Evolutionary conservation across 176 grass and related monocot species (phyloP).

Genomic region (Lolium multiflorum): DNA sequence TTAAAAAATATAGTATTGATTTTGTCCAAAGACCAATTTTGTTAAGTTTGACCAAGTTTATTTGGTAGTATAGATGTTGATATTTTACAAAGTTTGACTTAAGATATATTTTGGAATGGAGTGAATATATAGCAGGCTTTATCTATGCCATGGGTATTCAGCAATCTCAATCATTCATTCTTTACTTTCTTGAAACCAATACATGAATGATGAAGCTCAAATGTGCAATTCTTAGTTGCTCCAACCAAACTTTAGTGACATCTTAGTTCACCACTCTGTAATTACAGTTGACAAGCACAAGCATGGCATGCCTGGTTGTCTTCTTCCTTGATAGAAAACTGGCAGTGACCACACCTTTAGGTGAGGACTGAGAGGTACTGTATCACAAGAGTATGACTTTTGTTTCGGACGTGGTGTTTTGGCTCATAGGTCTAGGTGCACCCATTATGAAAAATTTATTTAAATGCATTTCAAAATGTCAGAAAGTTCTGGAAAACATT

Average conservation of each 20-base stretch:
- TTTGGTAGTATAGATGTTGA: no score
- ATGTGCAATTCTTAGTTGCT: constrained; percentile 22
- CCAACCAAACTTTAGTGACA: neutral
- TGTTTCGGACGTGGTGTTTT: no score
- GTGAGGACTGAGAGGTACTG: neutral
- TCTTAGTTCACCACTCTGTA: neutral
- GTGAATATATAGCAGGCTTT: neutral
- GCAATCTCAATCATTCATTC: constrained; percentile 1
- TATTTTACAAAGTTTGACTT: neutral
- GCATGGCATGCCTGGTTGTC: constrained; percentile 6
- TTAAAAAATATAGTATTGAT: neutral
- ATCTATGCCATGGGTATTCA: neutral
- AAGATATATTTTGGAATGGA: neutral
- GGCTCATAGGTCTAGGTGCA: no score
- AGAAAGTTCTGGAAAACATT: no score
- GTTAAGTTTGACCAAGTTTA: neutral
- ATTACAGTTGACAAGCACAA: constrained; percentile 13
- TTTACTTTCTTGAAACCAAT: constrained; percentile 25
- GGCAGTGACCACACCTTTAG: neutral
- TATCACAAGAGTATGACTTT: neutral
- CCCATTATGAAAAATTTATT: no score
- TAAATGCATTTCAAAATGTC: no score
- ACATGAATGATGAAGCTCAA: constrained; percentile 17
- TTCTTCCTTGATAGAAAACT: constrained; percentile 18
- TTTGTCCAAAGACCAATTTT: neutral